Evolutionary conservation across 2,329 filamentous ascomycete species (phyloP), one percentile per base, ranked within the genome.

Genomic region (Alternaria metachromatica): DNA sequence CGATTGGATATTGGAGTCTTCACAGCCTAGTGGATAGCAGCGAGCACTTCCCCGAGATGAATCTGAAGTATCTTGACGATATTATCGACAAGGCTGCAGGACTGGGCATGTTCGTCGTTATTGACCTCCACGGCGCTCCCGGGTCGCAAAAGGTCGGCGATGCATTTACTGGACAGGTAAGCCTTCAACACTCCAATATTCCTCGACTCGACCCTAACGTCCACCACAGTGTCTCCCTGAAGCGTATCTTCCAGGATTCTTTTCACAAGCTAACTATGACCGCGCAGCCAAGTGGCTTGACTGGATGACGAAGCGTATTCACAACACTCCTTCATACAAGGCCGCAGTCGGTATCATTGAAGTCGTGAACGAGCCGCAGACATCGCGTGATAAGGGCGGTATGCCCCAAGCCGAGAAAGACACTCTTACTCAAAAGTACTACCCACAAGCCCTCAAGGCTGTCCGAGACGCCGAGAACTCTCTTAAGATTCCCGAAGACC

Each of bases 261-360:
- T 88, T 75, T 79, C 81, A 20, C 81, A 84, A 60, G 84, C 84
- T 69, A 84, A 90, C 75, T 90, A 87, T 73, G 82, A 82, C 33
- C 86, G 88, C 15, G 86, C 86, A 2, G 67, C 83, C 58, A 71
- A 82, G 55, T 89, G 87, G 78, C 83, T 89, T 15, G 76, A 82
- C 51, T 88, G 84, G 84, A 84, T 89, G 68, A 83, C 85, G 5
- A 80, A 82, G 28, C 79, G 83, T 23, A 83, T 88, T 61, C 86
- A 89, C 71, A 78, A 71, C 6, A 83, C 81, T 57, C 54, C 77
- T 20, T 81, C 81, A n/a, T 87, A 85, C 71, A 77, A 81, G 55
- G 86, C 84, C 46, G 86, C 89, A 23, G 86, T 87, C 57, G 60
- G 60, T 28, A 88, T 88, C 82, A 76, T 89, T 26, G 84, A 86